Evolutionary conservation across 73 alveolate genomes (phyloP), one percentile per base, ranked within the genome.

Genomic region (Paramecium primaurelia): DNA sequence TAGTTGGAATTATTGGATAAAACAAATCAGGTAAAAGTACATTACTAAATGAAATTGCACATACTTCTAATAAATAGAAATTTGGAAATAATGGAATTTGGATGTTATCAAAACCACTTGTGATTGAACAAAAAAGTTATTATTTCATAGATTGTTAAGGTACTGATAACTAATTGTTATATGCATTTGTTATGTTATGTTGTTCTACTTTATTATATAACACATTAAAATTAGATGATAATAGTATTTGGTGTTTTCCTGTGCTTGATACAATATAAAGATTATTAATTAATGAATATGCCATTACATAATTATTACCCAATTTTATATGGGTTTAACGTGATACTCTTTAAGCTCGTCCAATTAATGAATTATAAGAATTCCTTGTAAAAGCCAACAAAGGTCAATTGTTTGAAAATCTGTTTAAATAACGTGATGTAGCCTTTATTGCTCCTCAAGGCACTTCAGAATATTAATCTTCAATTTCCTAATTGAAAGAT

Each of bases 11-110:
- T 7, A 64, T 64, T 1, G 84, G 84, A 11, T 10, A 64, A 64
- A 64, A 64, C 28, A 64, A 34, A 64, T 64, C 84, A 32, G 84
- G 84, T 64, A 64, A 64, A 28, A 64, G 84, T 64, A 6, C 84
- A 64, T 64, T 64, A 64, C 18, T 64, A 11, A 64, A 64, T 26
- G 84, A 64, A 64, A 64, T 64, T 64, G 51, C 45, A 3, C 45
- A 64, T 28, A 34, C 26, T 25, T 14, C 45, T 32, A 34, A 10
- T 64, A 20, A 64, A 64, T 28, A 14, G 20, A 64, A 64, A 64
- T 64, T 59, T 64, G 45, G 51, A 64, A 28, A 28, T 32, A 64
- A 28, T 64, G 84, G 84, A 12, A 64, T 34, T 25, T 28, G 22
- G 18, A 64, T 64, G 84, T 64, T 32, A 32, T 32, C 84, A 32